These are phyloP conservation scores for Jaenimonas drosophilae DNA, from an alignment of 208 protist species.

Conservation along the genomic window DNA sequence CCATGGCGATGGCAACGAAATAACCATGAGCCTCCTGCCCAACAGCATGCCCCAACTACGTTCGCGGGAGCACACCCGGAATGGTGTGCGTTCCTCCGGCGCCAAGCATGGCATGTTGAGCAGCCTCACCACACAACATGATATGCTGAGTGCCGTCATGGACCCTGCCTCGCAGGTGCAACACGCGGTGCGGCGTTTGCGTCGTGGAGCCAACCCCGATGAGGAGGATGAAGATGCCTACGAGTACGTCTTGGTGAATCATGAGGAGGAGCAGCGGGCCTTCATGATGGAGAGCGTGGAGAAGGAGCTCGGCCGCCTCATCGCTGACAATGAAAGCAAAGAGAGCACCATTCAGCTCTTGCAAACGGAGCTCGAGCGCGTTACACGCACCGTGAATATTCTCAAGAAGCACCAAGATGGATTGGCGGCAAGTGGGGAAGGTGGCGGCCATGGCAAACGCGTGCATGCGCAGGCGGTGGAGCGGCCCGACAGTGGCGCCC, in stretches of 20 bases:
- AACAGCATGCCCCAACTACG: conserved; percentile 11
- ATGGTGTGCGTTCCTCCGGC: conserved; percentile 3
- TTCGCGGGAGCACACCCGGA: background rate
- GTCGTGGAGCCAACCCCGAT: background rate
- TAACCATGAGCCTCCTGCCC: conserved; percentile 5
- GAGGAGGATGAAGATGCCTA: conserved; percentile 12
- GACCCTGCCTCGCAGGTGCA: conserved; percentile 12
- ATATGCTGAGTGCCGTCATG: conserved; percentile 31
- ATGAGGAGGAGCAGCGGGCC: conserved; percentile 18
- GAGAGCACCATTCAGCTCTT: conserved; percentile 16
- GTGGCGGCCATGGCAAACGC: background rate
- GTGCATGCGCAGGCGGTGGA: conserved; percentile 2
- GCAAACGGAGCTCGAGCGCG: conserved; percentile 25
- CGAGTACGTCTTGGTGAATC: conserved; percentile 26
- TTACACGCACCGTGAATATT: conserved; percentile 27
- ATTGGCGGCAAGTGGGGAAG: background rate
- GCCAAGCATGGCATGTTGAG: background rate
- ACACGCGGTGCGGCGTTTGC: conserved; percentile 9
- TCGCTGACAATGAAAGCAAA: conserved; percentile 43
- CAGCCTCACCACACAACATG: conserved; percentile 13
- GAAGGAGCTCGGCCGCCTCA: conserved; percentile 38
- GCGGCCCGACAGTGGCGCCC: conserved; percentile 23
- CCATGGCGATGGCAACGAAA: conserved; percentile 1
- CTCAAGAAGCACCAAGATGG: conserved; percentile 12
- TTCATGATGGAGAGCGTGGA: conserved; percentile 27